Percentiles rank a stretch among this genome's conserved stretches.
Evolutionary conservation across 2,329 filamentous ascomycete genomes (phyloP).

Genomic region (Coniosporium tulheliwenetii): DNA sequence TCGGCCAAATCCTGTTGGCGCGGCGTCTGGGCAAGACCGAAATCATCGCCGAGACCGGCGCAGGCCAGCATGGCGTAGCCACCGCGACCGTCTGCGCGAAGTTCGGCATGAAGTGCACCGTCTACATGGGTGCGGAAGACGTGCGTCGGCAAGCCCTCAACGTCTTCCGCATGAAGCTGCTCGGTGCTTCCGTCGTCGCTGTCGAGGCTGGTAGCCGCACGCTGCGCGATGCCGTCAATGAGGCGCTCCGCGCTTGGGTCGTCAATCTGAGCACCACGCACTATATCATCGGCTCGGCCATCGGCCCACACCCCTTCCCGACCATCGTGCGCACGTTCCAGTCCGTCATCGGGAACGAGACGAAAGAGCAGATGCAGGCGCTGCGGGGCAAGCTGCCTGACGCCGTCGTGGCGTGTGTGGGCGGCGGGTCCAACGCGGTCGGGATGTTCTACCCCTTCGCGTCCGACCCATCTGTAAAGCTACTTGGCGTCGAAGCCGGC

Average conservation of each 20-base stretch:
- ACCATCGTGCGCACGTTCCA: slow-evolving; percentile 97
- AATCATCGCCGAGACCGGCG: slow-evolving; percentile 96
- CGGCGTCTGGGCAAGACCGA: slow-evolving; percentile 79
- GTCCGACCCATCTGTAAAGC: slow-evolving; percentile 68
- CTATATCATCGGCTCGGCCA: slow-evolving; percentile 96
- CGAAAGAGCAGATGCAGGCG: slow-evolving; percentile 77
- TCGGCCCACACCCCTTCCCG: slow-evolving; percentile 94
- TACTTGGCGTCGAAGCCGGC: slow-evolving; percentile 87
- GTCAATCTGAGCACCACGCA: slow-evolving; percentile 85
- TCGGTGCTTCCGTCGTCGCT: slow-evolving; percentile 82
- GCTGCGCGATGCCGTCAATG: slow-evolving; percentile 61
- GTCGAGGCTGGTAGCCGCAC: slow-evolving; percentile 76
- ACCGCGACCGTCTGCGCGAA: slow-evolving; percentile 96
- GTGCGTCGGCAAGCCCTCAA: slow-evolving; percentile 92
- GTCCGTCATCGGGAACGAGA: slow-evolving; percentile 88
- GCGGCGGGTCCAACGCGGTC: slow-evolving; percentile 84
- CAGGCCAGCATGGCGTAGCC: slow-evolving; percentile 93
- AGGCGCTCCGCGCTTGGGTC: slow-evolving; percentile 89
- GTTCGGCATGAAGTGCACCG: slow-evolving; percentile 94
- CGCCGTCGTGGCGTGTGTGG: slow-evolving; percentile 90
- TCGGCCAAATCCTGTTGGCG: slow-evolving; percentile 83
- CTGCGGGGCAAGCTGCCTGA: slow-evolving; percentile 82
- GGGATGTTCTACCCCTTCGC: slow-evolving; percentile 98
- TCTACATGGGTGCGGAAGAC: slow-evolving; percentile 98
- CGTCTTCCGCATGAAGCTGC: slow-evolving; percentile 94